Conservation (phyloP, 2,329 filamentous ascomycete genomes). For the Graphilbum sp. region DNA sequence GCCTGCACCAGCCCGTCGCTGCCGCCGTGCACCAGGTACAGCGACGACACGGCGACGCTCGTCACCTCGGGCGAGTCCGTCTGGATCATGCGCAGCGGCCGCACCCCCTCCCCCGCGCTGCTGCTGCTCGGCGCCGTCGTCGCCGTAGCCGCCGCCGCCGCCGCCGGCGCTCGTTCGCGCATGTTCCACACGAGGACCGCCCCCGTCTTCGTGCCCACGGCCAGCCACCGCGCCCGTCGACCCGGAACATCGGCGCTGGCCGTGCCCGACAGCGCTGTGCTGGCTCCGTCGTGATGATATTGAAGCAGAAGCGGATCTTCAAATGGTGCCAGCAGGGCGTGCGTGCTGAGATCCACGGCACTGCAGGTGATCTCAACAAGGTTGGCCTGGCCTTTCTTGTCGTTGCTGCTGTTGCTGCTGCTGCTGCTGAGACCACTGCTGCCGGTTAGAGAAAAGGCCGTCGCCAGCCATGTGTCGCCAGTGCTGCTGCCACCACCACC, state of each 20-base stretch:
- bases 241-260: slow-evolving; percentile 71
- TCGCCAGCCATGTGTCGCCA: slow-evolving; percentile 54
- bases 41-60: slow-evolving; percentile 62
- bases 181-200: slow-evolving; percentile 74
- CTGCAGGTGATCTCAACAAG: slow-evolving; percentile 48
- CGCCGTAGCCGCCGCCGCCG: background rate
- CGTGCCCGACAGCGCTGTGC: slow-evolving; percentile 16
- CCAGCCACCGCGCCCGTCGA: slow-evolving; percentile 64
- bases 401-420: no score
- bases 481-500: slow-evolving; percentile 14
- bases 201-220: slow-evolving; percentile 64
- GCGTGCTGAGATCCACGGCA: slow-evolving; percentile 58
- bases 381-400: no score
- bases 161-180: slow-evolving; percentile 37
- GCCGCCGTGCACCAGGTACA: slow-evolving; percentile 85
- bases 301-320: slow-evolving; percentile 54
- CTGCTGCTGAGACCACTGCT: slow-evolving; percentile 21
- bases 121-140: background rate
- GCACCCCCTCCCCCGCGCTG: slow-evolving; percentile 34
- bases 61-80: slow-evolving; percentile 84
- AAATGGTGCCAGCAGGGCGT: slow-evolving; percentile 50
- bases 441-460: slow-evolving; percentile 44
- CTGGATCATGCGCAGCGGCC: slow-evolving; percentile 65
- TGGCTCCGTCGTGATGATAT: slow-evolving; percentile 29
- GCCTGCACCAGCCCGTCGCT: slow-evolving; percentile 90